Conservation (phyloP, 2,329 filamentous ascomycete species). For the Paradendryphiella salina region DNA sequence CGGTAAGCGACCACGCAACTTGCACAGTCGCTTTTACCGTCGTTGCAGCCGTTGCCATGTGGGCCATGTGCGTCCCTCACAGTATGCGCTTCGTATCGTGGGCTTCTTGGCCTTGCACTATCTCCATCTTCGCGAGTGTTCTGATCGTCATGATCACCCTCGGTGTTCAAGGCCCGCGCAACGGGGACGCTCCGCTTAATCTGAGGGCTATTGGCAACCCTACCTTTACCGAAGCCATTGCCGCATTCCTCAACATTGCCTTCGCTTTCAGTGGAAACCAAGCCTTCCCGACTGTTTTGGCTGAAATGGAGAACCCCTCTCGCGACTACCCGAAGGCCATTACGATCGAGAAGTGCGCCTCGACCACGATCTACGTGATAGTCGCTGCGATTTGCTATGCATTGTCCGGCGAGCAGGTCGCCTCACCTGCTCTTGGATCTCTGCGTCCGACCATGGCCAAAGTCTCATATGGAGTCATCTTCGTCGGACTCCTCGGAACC, state of each 20-base stretch:
- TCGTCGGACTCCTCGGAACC: slow-evolving; percentile 31
- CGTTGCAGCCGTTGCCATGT: slow-evolving; percentile 31
- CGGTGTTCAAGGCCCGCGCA: slow-evolving; percentile 29
- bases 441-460: slow-evolving; percentile 29
- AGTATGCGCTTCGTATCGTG: slow-evolving; percentile 38
- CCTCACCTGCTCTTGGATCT: slow-evolving; percentile 30
- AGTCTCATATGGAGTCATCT: slow-evolving; percentile 27
- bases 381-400: slow-evolving; percentile 32
- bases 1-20: slow-evolving; percentile 32
- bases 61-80: slow-evolving; percentile 32
- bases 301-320: slow-evolving; percentile 34
- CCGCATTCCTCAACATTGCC: slow-evolving; percentile 34
- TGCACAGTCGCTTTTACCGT: slow-evolving; percentile 36
- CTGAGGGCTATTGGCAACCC: slow-evolving; percentile 29
- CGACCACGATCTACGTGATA: slow-evolving; percentile 27
- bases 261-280: slow-evolving; percentile 37
- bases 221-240: slow-evolving; percentile 28
- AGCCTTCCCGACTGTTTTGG: slow-evolving; percentile 34
- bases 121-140: slow-evolving; percentile 27
- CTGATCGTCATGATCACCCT: slow-evolving; percentile 35
- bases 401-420: slow-evolving; percentile 32
- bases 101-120: slow-evolving; percentile 34
- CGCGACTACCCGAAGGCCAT: slow-evolving; percentile 33
- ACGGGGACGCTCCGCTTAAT: slow-evolving; percentile 26
- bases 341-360: slow-evolving; percentile 32